Evolutionary conservation across 1,284 basidiomycete species (phyloP).

Genomic region (Irpex sp.): DNA sequence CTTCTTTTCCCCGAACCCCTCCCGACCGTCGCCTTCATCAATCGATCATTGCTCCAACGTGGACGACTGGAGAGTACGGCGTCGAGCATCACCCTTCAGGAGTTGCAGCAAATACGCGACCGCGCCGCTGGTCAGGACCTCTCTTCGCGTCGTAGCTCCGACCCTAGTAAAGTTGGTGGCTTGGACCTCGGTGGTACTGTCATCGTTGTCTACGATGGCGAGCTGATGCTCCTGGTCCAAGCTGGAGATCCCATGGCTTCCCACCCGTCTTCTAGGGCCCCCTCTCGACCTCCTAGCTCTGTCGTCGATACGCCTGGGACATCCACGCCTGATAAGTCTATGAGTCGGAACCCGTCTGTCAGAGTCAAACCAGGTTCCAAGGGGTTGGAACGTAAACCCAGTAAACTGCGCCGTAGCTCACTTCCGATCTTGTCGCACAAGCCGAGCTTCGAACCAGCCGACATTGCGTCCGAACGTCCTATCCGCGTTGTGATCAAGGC

Average conservation of each 20-base stretch:
- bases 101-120: conserved; percentile 48
- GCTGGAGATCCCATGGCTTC: conserved; percentile 43
- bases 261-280: conserved; percentile 52
- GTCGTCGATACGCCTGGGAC: conserved; percentile 34
- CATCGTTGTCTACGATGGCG: conserved; percentile 71
- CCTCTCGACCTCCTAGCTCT: conserved; percentile 63
- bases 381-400: conserved; percentile 68
- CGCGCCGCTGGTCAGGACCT: conserved; percentile 20
- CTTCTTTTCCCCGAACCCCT: conserved; percentile 72
- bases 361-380: conserved; percentile 68
- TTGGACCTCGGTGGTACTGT: conserved; percentile 61
- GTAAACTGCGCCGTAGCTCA: conserved; percentile 70
- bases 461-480: conserved; percentile 61
- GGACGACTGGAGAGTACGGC: conserved; percentile 61
- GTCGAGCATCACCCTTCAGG: conserved; percentile 44
- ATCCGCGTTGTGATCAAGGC: conserved; percentile 73
- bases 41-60: conserved; percentile 57
- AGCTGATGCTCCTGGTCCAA: conserved; percentile 65
- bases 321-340: conserved; percentile 32
- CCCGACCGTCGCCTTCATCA: conserved; percentile 62
- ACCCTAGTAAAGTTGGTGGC: conserved; percentile 18
- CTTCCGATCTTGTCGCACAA: conserved; percentile 69
- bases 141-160: conserved; percentile 14
- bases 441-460: conserved; percentile 50
- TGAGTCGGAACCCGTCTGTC: conserved; percentile 65